phyloP scores from a whole-genome alignment of 2,329 filamentous ascomycete species.

The Cercospora sp. region DNA sequence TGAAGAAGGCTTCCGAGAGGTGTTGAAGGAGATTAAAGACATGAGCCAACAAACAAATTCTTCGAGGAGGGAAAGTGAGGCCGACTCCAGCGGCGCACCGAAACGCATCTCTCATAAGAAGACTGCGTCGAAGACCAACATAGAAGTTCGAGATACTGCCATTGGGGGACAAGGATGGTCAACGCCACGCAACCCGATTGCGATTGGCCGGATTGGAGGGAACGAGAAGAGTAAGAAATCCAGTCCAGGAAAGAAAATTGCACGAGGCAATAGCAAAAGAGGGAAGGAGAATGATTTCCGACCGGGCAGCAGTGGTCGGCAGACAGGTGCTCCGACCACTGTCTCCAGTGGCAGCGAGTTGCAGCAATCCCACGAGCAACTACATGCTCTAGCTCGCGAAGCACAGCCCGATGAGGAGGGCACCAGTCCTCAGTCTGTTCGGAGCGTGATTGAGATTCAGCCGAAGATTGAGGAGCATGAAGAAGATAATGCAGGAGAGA shows the following conservation, averaged over 20 bases:
- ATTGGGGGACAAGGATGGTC: conserved; percentile 20
- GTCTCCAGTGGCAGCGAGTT: conserved; percentile 10
- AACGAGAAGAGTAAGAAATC: conserved; percentile 28
- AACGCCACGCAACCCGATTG: conserved; percentile 29
- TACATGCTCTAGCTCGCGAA: conserved; percentile 16
- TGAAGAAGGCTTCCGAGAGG: conserved; percentile 85
- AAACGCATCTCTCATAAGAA: background rate
- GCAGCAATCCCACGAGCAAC: conserved; percentile 15
- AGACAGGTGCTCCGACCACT: conserved; percentile 13
- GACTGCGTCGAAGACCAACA: conserved; percentile 19
- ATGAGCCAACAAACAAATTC: conserved; percentile 29
- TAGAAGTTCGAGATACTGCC: conserved; percentile 20
- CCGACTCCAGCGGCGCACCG: conserved; percentile 23
- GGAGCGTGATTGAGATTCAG: conserved; percentile 25
- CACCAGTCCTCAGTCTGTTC: conserved; percentile 29
- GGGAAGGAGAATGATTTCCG: conserved; percentile 27
- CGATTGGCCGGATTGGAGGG: conserved; percentile 27
- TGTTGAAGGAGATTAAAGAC: conserved; percentile 41
- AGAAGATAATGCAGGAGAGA: conserved; percentile 12
- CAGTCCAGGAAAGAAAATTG: conserved; percentile 32
- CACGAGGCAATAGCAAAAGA: conserved; percentile 21
- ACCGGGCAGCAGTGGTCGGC: conserved; percentile 19
- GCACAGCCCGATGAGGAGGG: conserved; percentile 1
- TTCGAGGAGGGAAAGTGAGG: conserved; percentile 35
- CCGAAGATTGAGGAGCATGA: conserved; percentile 8